A percentile compares a stretch with the other conserved stretches of the same genome.
Evolutionary conservation across 192 early-diverging fungal species (phyloP).

Genomic region (Gryganskiella cystojenkinii): DNA sequence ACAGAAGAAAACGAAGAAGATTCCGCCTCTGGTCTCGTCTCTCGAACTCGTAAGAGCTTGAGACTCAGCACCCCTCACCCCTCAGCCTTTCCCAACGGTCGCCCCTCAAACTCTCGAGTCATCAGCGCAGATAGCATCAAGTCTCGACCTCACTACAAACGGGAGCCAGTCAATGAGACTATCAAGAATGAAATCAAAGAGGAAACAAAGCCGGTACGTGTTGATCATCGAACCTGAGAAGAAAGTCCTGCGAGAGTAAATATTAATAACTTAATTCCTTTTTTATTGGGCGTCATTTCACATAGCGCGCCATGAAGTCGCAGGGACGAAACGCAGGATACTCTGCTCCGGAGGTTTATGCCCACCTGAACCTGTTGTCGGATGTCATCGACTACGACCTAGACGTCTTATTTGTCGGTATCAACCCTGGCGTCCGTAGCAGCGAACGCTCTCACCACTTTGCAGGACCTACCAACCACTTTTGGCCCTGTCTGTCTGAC

Average conservation of each 20-base stretch:
- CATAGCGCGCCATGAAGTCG: constrained; percentile 10
- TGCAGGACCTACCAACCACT: constrained; percentile 76
- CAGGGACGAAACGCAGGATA: constrained; percentile 22
- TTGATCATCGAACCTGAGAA: not conserved
- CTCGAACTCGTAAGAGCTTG: constrained; percentile 32
- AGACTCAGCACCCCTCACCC: constrained; percentile 5
- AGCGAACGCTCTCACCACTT: constrained; percentile 72
- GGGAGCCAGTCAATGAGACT: not conserved
- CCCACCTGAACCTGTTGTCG: constrained; percentile 33
- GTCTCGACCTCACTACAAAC: constrained; percentile 28
- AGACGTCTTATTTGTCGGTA: constrained; percentile 76
- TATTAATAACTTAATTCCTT: not conserved
- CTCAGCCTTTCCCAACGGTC: not conserved
- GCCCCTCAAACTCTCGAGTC: constrained; percentile 4
- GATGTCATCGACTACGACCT: constrained; percentile 63
- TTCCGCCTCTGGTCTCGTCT: constrained; percentile 1
- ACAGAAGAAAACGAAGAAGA: not conserved
- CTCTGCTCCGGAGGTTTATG: constrained; percentile 27
- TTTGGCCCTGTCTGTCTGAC: constrained; percentile 76
- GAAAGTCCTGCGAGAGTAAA: not conserved
- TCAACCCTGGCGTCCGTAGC: constrained; percentile 76
- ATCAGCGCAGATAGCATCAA: constrained; percentile 41
- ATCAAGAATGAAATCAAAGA: constrained; percentile 8
- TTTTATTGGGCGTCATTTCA: not conserved
- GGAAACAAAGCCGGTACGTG: not conserved